A percentile compares a stretch with the other conserved stretches of the same genome.
Conservation (phyloP, 768 basidiomycete species). For the Collybia nuda region DNA sequence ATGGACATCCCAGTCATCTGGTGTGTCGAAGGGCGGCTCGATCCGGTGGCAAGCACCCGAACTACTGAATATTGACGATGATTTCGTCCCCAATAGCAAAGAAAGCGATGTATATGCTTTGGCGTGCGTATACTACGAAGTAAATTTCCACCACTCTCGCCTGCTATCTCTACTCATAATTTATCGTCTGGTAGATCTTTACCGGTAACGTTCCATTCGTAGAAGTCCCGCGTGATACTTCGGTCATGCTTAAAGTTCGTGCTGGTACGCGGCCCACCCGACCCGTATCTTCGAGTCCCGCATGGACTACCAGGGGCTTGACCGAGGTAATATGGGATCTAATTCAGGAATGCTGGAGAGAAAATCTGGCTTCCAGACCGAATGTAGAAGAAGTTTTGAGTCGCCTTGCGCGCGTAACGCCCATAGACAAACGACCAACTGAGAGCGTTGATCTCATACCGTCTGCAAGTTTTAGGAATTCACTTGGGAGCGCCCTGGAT, state of each 20-base stretch:
- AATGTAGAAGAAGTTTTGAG: background rate
- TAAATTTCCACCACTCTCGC: too few species aligned
- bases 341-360: constrained; percentile 5
- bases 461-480: too few species aligned
- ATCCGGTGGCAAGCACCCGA: constrained; percentile 22
- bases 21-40: constrained; percentile 11
- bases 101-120: constrained; percentile 20
- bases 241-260: background rate
- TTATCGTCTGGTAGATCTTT: constrained; percentile 4
- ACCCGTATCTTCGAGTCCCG: background rate
- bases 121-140: constrained; percentile 20
- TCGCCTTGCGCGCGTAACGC: too few species aligned
- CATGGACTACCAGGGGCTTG: constrained; percentile 8
- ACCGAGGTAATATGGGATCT: constrained; percentile 10
- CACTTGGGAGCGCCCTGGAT: too few species aligned
- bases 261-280: background rate
- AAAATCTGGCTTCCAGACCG: background rate
- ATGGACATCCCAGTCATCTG: constrained; percentile 13
- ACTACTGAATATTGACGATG: constrained; percentile 11
- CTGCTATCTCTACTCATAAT: too few species aligned
- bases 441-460: too few species aligned
- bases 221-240: background rate
- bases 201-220: constrained; percentile 1
- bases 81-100: constrained; percentile 7
- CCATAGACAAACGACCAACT: too few species aligned